Evolutionary conservation across 305 asterid species (phyloP), one percentile per base, ranked within the genome.

Genomic region (Plantago coronopus): DNA sequence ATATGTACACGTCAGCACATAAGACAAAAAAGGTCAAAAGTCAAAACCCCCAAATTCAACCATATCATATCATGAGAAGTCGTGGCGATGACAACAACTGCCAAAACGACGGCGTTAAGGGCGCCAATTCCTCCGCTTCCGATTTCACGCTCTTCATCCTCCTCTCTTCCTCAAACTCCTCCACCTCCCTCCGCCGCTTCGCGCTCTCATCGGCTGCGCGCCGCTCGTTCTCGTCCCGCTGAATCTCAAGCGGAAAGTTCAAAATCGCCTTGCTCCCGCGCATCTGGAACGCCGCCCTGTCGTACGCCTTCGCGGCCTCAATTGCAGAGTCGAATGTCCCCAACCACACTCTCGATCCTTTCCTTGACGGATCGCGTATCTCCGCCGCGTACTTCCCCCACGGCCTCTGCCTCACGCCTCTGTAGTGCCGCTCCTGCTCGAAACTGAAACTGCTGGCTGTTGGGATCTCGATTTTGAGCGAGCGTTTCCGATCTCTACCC

Each of bases 301-400:
- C 93, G 23, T 87, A 87, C 1, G 89, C 95, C 72, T 49, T 80
- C 0, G 88, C 95, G 15, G 90, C 95, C 54, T 78, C 88, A 51
- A 67, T 49, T 17, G 89, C 78, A 1, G 76, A 76, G 17, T 80
- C 79, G 61, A 73, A 86, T 0, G 95, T 87, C 29, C 95, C 93
- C 1, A 87, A 68, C 93, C 93, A 87, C 37, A 87, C 78, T 14
- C 89, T 70, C 6, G 89, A 73, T 11, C 95, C 93, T 0, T 83
- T 74, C 21, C 80, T 73, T 38, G 62, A 64, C 9, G 95, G 88
- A 50, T 87, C 86, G 0, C 93, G 86, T 3, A 87, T 84, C 83
- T 87, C 89, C 60, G 89, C 87, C 22, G 95, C 89, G 69, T 63
- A 86, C 61, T 82, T 87, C 0, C 95, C 90, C 95, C 93, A 80